Conservation (phyloP, 1,139 yeast species). For the Magnusiomyces suaveolens region DNA sequence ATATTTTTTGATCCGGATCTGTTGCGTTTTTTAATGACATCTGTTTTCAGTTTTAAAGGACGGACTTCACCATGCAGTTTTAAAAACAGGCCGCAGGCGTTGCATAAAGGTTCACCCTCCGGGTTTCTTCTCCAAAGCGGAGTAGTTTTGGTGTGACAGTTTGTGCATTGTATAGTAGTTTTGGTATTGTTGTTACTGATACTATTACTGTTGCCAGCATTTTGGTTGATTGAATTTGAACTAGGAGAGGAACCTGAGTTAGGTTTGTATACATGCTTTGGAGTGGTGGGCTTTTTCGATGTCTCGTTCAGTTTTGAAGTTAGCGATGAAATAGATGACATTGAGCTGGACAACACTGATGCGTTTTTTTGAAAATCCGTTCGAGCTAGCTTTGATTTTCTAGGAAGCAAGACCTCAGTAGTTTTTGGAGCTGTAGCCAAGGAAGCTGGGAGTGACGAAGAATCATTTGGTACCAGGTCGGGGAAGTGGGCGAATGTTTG, state of each 20-base stretch:
- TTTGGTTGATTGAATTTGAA: conserved; percentile 2
- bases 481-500: not conserved
- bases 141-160: conserved; percentile 82
- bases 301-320: not conserved
- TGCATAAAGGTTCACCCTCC: conserved; percentile 82
- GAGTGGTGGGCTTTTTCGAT: not conserved
- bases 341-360: conserved; percentile 10
- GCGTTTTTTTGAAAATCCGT: conserved; percentile 23
- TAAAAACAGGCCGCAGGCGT: conserved; percentile 83
- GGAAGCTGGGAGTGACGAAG: not conserved
- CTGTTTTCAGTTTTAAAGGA: conserved; percentile 79
- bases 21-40: conserved; percentile 72
- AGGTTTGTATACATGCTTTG: too few relatives aligned
- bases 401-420: conserved; percentile 16
- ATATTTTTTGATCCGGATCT: conserved; percentile 9
- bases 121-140: conserved; percentile 91
- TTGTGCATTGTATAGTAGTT: conserved; percentile 46
- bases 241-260: too few relatives aligned
- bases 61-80: conserved; percentile 87
- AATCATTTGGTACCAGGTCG: not conserved
- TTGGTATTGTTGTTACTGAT: conserved; percentile 8
- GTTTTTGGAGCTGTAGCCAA: conserved; percentile 6
- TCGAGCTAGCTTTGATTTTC: conserved; percentile 22
- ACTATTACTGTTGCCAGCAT: not conserved
- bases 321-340: not conserved